Percentiles rank a stretch among this genome's conserved stretches.
Conservation (phyloP, 2,329 filamentous ascomycete species). For the Fusarium sp. region DNA sequence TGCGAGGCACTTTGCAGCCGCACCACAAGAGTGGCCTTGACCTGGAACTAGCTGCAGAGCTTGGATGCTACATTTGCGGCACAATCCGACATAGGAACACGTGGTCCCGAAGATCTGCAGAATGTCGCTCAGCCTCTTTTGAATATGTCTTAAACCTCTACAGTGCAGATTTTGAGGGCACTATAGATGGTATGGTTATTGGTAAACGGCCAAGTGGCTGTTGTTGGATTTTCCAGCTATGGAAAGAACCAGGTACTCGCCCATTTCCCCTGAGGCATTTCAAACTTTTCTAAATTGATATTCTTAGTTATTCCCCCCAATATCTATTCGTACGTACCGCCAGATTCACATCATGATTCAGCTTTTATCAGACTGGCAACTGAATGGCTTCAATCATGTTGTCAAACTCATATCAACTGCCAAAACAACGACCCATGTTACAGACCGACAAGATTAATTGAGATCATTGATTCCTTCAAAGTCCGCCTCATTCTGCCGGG, state of each 20-base stretch:
- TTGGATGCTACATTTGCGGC: background rate
- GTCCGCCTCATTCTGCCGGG: background rate
- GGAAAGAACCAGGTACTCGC: background rate
- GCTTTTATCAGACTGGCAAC: background rate
- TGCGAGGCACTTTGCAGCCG: rapidly evolving
- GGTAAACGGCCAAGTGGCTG: background rate
- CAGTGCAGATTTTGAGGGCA: background rate
- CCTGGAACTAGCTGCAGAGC: background rate
- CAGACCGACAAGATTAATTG: background rate
- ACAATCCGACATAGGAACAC: background rate
- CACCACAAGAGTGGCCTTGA: background rate
- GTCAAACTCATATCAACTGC: background rate
- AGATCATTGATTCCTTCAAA: rapidly evolving
- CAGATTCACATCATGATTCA: background rate
- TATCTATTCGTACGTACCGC: background rate
- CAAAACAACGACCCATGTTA: rapidly evolving
- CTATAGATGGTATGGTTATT: background rate
- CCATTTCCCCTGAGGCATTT: background rate
- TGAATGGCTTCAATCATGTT: background rate
- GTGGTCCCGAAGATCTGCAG: background rate
- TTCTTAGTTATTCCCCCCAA: background rate
- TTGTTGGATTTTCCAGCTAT: background rate
- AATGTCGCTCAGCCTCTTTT: background rate
- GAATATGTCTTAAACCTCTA: rapidly evolving
- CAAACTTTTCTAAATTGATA: background rate